Conservation (phyloP, 345 rosid genomes). For the Brassica rapa region DNA sequence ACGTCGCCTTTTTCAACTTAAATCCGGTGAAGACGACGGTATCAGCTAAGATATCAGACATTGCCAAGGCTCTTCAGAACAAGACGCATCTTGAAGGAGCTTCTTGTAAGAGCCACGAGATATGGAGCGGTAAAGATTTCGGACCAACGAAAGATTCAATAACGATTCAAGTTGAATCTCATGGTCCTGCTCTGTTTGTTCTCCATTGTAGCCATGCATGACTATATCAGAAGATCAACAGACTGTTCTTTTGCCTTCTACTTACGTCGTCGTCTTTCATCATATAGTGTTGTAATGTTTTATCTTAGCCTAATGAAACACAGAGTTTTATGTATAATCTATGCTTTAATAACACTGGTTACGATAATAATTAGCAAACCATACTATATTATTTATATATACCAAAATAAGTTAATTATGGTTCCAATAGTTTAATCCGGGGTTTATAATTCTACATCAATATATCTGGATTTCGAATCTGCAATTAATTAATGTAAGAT, state of each 20-base stretch:
- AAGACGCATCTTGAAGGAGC: constrained; percentile 42
- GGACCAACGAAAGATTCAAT: constrained; percentile 40
- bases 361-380: not conserved
- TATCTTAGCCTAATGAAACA: not conserved
- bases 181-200: constrained; percentile 63
- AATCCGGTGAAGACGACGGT: constrained; percentile 49
- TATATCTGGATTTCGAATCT: no score
- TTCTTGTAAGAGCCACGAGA: constrained; percentile 55
- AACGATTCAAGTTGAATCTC: constrained; percentile 50
- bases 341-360: not conserved
- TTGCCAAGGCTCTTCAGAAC: constrained; percentile 50
- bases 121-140: constrained; percentile 58
- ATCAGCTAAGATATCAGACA: constrained; percentile 59
- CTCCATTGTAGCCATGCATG: constrained; percentile 50
- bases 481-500: no score
- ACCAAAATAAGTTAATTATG: no score
- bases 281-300: not conserved
- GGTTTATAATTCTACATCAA: no score
- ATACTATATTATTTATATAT: not conserved
- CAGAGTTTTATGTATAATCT: constrained; percentile 13
- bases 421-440: no score
- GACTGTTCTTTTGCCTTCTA: not conserved
- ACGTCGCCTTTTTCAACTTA: constrained; percentile 65
- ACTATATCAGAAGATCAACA: not conserved
- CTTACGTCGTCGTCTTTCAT: not conserved